Base-by-base conservation (phyloP, 805 yeast genomes). In the Sugiyamaella qingdaonensis region DNA sequence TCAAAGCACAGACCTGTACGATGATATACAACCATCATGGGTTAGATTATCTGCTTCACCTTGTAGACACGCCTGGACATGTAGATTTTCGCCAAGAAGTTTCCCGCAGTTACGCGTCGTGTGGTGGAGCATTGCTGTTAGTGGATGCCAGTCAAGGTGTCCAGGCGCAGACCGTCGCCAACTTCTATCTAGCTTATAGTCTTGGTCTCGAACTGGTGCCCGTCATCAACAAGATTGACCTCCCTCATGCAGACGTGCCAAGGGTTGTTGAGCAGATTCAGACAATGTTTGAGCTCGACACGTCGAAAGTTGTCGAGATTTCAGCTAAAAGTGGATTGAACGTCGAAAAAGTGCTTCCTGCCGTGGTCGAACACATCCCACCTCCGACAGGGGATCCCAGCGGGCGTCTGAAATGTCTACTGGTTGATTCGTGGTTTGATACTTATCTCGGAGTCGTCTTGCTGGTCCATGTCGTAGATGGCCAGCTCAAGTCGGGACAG, bases 361-460 rank as follows among this genome's bases (percentile, higher is more conserved):
- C 86, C 2, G 83, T 92, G 21, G 79, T 92, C 36, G 86, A 84
- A 58, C 78, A 83, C 39, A 84, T 94, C n/a, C 95, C 95, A 1
- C 72, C 85, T 2, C 97, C 97, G 0, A 67, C 71, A 0, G 95
- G 95, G 4, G 69, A 73, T 16, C 47, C 66, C 0, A 61, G 66
- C 4, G 68, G 64, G 1, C 90, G 91, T 0, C 70, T 86, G 47
- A 79, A 86, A 58, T 87, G 90, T 0, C 79, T 92, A 53, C 73
- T 92, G 47, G 95, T 92, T n/a, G 99, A 92, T 67, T 91, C 97
- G 2, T 92, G 99, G 99, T 94, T 90, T 65, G 98, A 92, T 66
- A 77, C 88, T 2, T 94, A 88, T 62, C 78, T 88, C 10, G 99
- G 99, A 1, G 98, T 92, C 4, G 88, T 94, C 2, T 75, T 91